Evolutionary conservation across 306 rosid genomes (phyloP), one percentile per base, ranked within the genome.

Genomic region (Malus orientalis): DNA sequence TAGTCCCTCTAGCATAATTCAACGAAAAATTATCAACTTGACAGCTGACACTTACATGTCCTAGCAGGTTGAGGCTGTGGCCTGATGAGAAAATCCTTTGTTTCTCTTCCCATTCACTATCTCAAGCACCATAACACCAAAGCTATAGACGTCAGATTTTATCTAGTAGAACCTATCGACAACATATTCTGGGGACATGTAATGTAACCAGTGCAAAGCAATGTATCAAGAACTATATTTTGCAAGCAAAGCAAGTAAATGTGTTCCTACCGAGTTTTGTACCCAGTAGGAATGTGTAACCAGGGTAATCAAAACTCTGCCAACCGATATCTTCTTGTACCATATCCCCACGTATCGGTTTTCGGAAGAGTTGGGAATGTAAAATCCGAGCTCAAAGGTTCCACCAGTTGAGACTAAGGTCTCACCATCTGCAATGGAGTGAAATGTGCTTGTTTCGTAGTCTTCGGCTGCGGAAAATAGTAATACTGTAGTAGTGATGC

Each of bases 101-200:
- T 81, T 84, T 33, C 67, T 77, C n/a, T 45, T 42, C 33, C 85
- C 42, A 86, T 69, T 81, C 68, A 64, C 53, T 12, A 82, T 76
- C 58, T 85, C 86, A 2, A 82, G 16, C 61, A 85, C 25, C 3
- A 82, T 36, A 73, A 86, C 84, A 16, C 84, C 87, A 44, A 83
- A 86, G 51, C 89, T 83, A 27, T 78, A 83, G 18, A 78, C 82
- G 25, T 86, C 87, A 8, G 86, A 80, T 69, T 84, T 87, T 1
- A 78, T 64, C 18, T 85, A 87, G 70, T 79, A 84, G 2, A 30
- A 27, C 42, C 90, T 88, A 49, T 82, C 74, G 74, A 87, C 78
- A 3, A 85, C 85, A 82, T 87, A 87, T 72, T 84, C 76, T 2
- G 87, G 89, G 11, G 85, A 45, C 81, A 86, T 78, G 42, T 86